Percentiles rank a stretch among this genome's conserved stretches.
Conservation (phyloP, 441 rosid species). For the Populus hybrid region DNA sequence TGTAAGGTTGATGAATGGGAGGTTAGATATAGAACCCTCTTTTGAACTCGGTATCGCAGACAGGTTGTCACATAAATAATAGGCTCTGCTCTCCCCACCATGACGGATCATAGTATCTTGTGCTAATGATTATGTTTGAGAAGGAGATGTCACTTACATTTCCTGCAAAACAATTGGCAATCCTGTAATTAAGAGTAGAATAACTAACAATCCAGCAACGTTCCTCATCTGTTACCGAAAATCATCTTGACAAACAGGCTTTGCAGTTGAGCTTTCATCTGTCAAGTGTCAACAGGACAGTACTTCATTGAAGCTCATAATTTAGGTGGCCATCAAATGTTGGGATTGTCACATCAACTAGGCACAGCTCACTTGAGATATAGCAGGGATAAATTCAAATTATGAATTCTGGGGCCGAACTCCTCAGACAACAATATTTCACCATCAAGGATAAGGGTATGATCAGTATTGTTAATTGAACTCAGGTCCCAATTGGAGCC, state of each 20-base stretch:
- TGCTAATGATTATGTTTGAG: conserved; percentile 77
- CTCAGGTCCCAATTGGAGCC: background rate
- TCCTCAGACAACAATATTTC: background rate
- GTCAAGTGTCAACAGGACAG: background rate
- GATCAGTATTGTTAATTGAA: background rate
- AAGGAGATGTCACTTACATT: conserved; percentile 69
- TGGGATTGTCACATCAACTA: background rate
- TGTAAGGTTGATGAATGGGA: conserved; percentile 64
- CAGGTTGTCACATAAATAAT: conserved; percentile 82
- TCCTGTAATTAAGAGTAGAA: background rate
- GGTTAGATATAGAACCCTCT: conserved; percentile 63
- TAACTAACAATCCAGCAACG: background rate
- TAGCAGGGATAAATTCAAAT: background rate
- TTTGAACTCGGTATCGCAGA: conserved; percentile 38
- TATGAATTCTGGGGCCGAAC: background rate
- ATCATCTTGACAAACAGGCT: background rate
- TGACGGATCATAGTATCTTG: conserved; percentile 78
- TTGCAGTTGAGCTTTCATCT: background rate
- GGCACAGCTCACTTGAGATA: background rate
- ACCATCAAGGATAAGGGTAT: background rate
- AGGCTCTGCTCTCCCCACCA: conserved; percentile 98
- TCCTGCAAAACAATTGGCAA: conserved; percentile 46
- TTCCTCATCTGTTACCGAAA: background rate
- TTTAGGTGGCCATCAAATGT: background rate
- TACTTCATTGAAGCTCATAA: background rate